A percentile compares a stretch with the other conserved stretches of the same genome.
Evolutionary conservation across 257 asterid genomes (phyloP).

Genomic region (Primulina huaijiensis): DNA sequence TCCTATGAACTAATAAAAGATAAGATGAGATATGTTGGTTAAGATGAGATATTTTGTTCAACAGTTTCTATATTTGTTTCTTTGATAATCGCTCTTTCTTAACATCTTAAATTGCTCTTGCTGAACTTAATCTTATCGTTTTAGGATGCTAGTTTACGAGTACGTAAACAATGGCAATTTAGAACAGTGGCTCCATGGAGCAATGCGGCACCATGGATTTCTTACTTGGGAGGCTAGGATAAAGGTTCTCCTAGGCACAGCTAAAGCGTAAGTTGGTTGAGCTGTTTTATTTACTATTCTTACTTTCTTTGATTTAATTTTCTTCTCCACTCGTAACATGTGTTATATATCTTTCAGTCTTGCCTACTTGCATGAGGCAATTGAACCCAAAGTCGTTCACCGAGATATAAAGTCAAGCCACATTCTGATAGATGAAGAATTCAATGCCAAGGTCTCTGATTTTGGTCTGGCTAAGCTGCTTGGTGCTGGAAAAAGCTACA

Average conservation of each 20-base stretch:
- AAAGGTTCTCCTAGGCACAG: constrained; percentile 94
- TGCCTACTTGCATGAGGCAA: constrained; percentile 91
- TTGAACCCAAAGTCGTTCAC: constrained; percentile 95
- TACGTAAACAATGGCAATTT: constrained; percentile 85
- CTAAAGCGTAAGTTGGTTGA: constrained; percentile 78
- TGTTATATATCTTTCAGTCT: constrained; percentile 49
- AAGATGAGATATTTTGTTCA: no score
- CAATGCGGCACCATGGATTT: constrained; percentile 84
- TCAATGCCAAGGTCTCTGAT: constrained; percentile 90
- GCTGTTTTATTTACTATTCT: background rate
- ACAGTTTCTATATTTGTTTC: background rate
- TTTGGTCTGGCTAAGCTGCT: constrained; percentile 94
- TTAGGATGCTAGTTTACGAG: constrained; percentile 83
- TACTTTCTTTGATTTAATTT: background rate
- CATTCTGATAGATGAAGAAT: constrained; percentile 84
- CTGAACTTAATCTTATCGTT: constrained; percentile 9
- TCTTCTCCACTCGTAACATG: constrained; percentile 6
- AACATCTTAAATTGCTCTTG: background rate
- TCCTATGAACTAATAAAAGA: no score
- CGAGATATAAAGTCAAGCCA: constrained; percentile 94
- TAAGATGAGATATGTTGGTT: no score
- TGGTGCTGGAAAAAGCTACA: constrained; percentile 91
- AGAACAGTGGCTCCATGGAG: constrained; percentile 99
- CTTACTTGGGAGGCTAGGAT: constrained; percentile 95
- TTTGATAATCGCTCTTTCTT: no score